These are phyloP conservation scores for Halophytophthora polymorphica DNA, from an alignment of 352 stramenopile species.

Conservation along the genomic window DNA sequence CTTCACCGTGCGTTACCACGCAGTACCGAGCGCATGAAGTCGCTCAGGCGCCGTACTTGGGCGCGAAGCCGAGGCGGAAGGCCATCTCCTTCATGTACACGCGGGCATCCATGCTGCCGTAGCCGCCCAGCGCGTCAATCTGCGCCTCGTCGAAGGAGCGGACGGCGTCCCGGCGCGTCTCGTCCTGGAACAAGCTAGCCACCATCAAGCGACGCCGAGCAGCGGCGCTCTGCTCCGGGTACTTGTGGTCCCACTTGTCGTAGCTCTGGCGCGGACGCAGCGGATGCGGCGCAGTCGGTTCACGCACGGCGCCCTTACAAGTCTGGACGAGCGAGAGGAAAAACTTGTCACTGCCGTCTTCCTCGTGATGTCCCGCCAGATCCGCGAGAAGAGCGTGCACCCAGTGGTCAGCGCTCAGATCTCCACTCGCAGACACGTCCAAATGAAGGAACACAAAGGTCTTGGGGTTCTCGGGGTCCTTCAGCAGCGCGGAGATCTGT, in stretches of 20 bases:
- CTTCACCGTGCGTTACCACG: too few species aligned
- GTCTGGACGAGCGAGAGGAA: slow-evolving; percentile 53
- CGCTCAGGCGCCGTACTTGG: slow-evolving; percentile 74
- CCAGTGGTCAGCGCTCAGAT: slow-evolving; percentile 31
- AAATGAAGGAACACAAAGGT: slow-evolving; percentile 60
- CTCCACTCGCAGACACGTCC: slow-evolving; percentile 3
- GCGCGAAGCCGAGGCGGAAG: slow-evolving; percentile 68
- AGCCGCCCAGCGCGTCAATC: slow-evolving; percentile 48
- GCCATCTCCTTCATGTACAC: slow-evolving; percentile 79
- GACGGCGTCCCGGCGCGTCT: slow-evolving; percentile 58
- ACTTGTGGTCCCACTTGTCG: slow-evolving; percentile 57
- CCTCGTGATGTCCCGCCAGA: slow-evolving; percentile 25
- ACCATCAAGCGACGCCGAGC: slow-evolving; percentile 40
- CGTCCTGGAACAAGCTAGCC: slow-evolving; percentile 53
- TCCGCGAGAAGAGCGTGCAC: slow-evolving; percentile 38
- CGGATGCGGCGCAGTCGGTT: slow-evolving; percentile 25
- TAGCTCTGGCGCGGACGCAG: slow-evolving; percentile 67
- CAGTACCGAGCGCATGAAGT: too few species aligned
- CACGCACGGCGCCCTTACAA: not conserved
- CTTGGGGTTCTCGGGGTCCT: slow-evolving; percentile 31
- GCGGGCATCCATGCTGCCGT: slow-evolving; percentile 66
- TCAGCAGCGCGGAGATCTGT: slow-evolving; percentile 30
- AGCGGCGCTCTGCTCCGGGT: slow-evolving; percentile 13
- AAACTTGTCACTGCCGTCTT: slow-evolving; percentile 27
- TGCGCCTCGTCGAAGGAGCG: slow-evolving; percentile 46